Conservation (phyloP, 2,329 filamentous ascomycete genomes). For the Juglanconis juglandina region DNA sequence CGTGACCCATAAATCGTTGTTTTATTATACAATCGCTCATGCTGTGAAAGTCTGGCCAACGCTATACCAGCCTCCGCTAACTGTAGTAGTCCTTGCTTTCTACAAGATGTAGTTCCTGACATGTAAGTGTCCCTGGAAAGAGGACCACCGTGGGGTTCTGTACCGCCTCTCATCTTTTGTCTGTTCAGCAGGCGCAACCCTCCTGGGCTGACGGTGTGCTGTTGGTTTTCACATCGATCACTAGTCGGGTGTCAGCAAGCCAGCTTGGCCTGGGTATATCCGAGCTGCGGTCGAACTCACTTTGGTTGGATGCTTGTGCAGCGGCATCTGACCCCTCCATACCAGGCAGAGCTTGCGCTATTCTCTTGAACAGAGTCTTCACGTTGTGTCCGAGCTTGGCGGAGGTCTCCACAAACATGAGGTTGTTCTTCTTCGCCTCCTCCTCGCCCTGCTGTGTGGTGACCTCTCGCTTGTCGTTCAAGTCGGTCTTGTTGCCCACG, state of each 20-base stretch:
- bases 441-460: conserved; percentile 95
- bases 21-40: conserved; percentile 20
- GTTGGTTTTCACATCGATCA: conserved; percentile 92
- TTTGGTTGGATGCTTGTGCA: conserved; percentile 70
- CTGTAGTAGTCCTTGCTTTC: conserved; percentile 14
- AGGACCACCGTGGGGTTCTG: neutral
- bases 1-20: conserved; percentile 19
- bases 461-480: conserved; percentile 97
- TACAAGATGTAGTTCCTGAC: conserved; percentile 9
- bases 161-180: neutral
- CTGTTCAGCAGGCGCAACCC: conserved; percentile 62
- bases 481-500: conserved; percentile 98
- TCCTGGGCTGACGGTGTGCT: conserved; percentile 67
- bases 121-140: neutral
- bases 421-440: conserved; percentile 93
- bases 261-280: neutral
- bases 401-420: conserved; percentile 99
- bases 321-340: conserved; percentile 90
- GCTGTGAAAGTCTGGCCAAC: conserved; percentile 13
- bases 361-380: conserved; percentile 94
- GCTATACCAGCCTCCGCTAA: conserved; percentile 10
- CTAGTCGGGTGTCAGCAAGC: conserved; percentile 42
- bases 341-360: conserved; percentile 93
- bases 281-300: conserved; percentile 48
- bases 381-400: conserved; percentile 98